Conservation (phyloP, 2,329 filamentous ascomycete genomes). For the Nemania serpens region DNA sequence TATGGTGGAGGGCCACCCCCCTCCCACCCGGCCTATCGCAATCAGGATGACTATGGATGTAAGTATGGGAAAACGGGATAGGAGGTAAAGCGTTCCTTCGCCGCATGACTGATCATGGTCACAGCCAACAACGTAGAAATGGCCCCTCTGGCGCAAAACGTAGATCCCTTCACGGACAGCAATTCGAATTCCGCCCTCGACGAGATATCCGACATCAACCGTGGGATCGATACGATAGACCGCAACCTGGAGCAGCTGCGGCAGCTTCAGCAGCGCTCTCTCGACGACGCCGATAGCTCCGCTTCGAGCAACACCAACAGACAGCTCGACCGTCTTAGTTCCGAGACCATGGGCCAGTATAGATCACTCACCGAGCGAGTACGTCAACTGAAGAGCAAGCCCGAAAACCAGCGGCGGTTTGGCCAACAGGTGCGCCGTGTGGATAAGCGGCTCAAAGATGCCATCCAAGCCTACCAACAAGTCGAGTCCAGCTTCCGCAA, state of each 20-base stretch:
- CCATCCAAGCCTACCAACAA: constrained; percentile 81
- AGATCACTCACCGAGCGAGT: constrained; percentile 78
- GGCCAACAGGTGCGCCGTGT: constrained; percentile 79
- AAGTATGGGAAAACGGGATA: constrained; percentile 24
- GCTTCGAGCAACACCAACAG: constrained; percentile 67
- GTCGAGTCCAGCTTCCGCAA: constrained; percentile 81
- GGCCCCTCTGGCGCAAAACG: constrained; percentile 64
- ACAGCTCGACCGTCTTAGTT: constrained; percentile 73
- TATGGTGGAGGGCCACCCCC: constrained; percentile 41
- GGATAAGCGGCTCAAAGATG: constrained; percentile 77
- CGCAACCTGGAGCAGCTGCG: constrained; percentile 73
- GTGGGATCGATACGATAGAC: constrained; percentile 76
- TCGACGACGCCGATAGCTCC: constrained; percentile 76
- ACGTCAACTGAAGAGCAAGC: constrained; percentile 79
- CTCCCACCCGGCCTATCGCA: constrained; percentile 27
- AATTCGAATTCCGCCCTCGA: constrained; percentile 82
- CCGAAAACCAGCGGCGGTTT: constrained; percentile 76
- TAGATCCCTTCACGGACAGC: constrained; percentile 50
- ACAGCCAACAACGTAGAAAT: constrained; percentile 68
- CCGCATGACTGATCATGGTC: constrained; percentile 23
- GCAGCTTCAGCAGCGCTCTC: constrained; percentile 70
- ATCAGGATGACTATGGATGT: constrained; percentile 48
- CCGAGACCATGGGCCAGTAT: constrained; percentile 84
- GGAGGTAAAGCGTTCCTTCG: background rate
- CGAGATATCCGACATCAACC: constrained; percentile 80